Conservation (phyloP, 2,329 filamentous ascomycete genomes). For the Xylaria digitata region DNA sequence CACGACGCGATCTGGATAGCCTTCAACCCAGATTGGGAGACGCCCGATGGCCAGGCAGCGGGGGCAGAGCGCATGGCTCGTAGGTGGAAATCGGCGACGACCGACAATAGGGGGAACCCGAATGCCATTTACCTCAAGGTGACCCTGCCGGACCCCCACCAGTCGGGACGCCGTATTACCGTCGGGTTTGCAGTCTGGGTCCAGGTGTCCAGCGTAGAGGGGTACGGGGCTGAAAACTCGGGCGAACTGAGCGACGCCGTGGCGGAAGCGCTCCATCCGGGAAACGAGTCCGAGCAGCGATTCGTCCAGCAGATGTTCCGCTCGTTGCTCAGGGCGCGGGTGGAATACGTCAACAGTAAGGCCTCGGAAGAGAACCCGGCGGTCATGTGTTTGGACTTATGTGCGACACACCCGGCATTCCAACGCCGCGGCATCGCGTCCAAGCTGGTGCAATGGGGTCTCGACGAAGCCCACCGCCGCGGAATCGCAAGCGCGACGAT, state of each 20-base stretch:
- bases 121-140: conserved; percentile 67
- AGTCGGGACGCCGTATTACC: conserved; percentile 48
- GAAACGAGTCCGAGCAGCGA: conserved; percentile 57
- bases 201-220: conserved; percentile 62
- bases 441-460: conserved; percentile 60
- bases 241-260: conserved; percentile 49
- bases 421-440: conserved; percentile 62
- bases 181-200: conserved; percentile 67
- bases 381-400: conserved; percentile 62
- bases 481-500: conserved; percentile 57
- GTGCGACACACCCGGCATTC: conserved; percentile 64
- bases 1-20: conserved; percentile 63
- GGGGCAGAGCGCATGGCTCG: conserved; percentile 54
- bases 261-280: conserved; percentile 56
- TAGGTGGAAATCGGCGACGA: conserved; percentile 56
- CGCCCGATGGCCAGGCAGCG: conserved; percentile 54
- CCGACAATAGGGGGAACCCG: conserved; percentile 57
- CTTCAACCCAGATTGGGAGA: conserved; percentile 67
- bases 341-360: conserved; percentile 57
- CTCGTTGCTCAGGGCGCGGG: conserved; percentile 58
- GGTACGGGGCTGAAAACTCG: conserved; percentile 57
- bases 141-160: conserved; percentile 55
- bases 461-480: conserved; percentile 55
- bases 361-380: conserved; percentile 55
- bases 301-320: conserved; percentile 58